Base-by-base conservation (phyloP, 1,139 yeast genomes). In the Scheffersomyces illinoinensis region DNA sequence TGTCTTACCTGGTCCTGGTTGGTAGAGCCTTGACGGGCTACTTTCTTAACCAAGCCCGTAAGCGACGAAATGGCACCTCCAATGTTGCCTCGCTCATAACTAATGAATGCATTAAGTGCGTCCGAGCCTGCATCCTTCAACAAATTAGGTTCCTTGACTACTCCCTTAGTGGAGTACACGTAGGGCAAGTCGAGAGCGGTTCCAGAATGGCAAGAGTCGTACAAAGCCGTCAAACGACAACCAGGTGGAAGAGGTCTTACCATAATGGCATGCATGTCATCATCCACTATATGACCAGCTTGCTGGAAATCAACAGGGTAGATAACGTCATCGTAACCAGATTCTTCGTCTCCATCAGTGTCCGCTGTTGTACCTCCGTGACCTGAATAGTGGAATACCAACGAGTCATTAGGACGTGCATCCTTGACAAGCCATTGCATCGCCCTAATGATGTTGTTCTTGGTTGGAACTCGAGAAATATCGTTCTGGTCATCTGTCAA, bases 191-290 rank as follows among this genome's bases (percentile, higher is more conserved):
- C 98, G 68, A 93, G 76, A 0, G 88, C 96, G 4, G 97, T 89
- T 39, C 98, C 98, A 1, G 97, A 91, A 71, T 93, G 98, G 72
- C 98, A 93, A 21, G 96, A 89, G 76, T 93, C 98, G 69, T 88
- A 93, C 65, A 93, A 78, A 0, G 97, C 97, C 2, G 98, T 93
- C 63, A 93, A 81, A 64, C 96, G 83, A 59, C 93, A 91, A 53
- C 98, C 98, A 1, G 89, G 85, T 39, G 88, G 91, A 64, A 93
- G 81, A 0, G 92, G 86, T 62, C 80, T 82, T 26, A 93, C 97
- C 87, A 93, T 80, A 57, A 90, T 85, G 56, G 84, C 91, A 71
- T 93, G 97, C 85, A 93, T 85, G 47, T 85, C 84, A 74, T 93
- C 98, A 72, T 93, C 98, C 5, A 88, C 83, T 59, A 93, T 85